Percentiles rank a stretch among this genome's conserved stretches.
Conservation (phyloP, 164 flowering plant species). For the Pachysandra terminalis region DNA sequence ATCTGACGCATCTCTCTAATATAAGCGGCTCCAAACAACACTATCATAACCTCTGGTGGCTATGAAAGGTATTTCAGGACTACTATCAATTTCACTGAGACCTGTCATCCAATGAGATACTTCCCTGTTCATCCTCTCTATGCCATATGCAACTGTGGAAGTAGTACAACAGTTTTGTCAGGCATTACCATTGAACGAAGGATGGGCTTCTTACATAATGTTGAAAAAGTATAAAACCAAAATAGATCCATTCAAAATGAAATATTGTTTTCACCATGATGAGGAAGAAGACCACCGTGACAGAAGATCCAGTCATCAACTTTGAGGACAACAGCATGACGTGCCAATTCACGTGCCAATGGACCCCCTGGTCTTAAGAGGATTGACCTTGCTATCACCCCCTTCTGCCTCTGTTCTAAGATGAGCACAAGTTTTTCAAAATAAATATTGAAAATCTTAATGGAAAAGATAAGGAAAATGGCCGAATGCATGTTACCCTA, state of each 20-base stretch:
- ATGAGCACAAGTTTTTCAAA: slow-evolving; percentile 29
- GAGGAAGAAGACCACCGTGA: slow-evolving; percentile 98
- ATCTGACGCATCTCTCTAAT: slow-evolving; percentile 69
- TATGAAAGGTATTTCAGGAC: slow-evolving; percentile 55
- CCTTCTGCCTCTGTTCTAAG: slow-evolving; percentile 95
- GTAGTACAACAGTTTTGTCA: too few species aligned
- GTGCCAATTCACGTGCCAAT: too few species aligned
- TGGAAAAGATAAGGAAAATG: background rate
- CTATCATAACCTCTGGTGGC: slow-evolving; percentile 96
- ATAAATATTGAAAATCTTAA: background rate
- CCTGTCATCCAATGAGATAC: slow-evolving; percentile 92
- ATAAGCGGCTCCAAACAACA: slow-evolving; percentile 95
- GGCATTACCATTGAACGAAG: too few species aligned
- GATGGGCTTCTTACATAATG: background rate
- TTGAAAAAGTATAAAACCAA: background rate
- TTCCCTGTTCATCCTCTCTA: slow-evolving; percentile 83
- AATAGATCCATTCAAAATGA: background rate
- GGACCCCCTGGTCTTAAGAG: slow-evolving; percentile 86
- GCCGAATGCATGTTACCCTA: background rate
- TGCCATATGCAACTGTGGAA: slow-evolving; percentile 75
- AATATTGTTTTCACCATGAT: slow-evolving; percentile 62
- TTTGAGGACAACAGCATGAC: slow-evolving; percentile 77
- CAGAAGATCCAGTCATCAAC: slow-evolving; percentile 95
- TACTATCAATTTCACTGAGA: slow-evolving; percentile 29
- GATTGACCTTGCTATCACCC: slow-evolving; percentile 73